These are phyloP conservation scores for Blastomyces silverae DNA, from an alignment of 2,329 filamentous ascomycete species.

Conservation along the genomic window DNA sequence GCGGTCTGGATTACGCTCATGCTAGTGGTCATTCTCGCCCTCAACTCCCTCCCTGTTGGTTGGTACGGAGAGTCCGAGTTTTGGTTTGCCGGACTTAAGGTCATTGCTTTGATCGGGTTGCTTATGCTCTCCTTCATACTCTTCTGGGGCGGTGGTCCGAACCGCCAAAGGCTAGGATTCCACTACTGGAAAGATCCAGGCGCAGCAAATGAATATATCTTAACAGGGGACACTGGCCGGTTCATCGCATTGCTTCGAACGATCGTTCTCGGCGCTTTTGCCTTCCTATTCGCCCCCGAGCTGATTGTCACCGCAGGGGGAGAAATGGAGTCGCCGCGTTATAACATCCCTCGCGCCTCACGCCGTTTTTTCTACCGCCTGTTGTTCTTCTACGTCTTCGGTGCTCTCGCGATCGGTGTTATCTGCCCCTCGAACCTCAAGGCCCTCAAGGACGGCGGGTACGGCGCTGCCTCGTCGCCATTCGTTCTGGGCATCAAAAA, in stretches of 20 bases:
- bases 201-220: constrained; percentile 46
- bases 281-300: constrained; percentile 52
- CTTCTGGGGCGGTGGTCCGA: constrained; percentile 52
- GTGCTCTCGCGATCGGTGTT: constrained; percentile 54
- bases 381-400: constrained; percentile 55
- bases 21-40: constrained; percentile 51
- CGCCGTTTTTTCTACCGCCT: constrained; percentile 57
- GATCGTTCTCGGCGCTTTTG: constrained; percentile 47
- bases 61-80: constrained; percentile 52
- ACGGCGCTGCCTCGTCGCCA: constrained; percentile 47
- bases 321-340: constrained; percentile 53
- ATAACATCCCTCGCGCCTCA: constrained; percentile 54
- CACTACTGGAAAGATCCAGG: constrained; percentile 47
- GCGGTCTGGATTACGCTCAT: constrained; percentile 51
- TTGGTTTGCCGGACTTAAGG: constrained; percentile 49
- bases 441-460: constrained; percentile 47
- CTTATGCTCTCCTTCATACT: constrained; percentile 50
- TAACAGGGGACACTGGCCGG: constrained; percentile 42
- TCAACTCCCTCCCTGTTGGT: constrained; percentile 45
- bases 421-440: constrained; percentile 51
- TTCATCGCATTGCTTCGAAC: constrained; percentile 50
- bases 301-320: constrained; percentile 52
- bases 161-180: constrained; percentile 46
- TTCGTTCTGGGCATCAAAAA: constrained; percentile 42
- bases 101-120: constrained; percentile 48